Evolutionary conservation across 805 yeast genomes (phyloP), one percentile per base, ranked within the genome.

Genomic region (Zygoascus flipseniorum): DNA sequence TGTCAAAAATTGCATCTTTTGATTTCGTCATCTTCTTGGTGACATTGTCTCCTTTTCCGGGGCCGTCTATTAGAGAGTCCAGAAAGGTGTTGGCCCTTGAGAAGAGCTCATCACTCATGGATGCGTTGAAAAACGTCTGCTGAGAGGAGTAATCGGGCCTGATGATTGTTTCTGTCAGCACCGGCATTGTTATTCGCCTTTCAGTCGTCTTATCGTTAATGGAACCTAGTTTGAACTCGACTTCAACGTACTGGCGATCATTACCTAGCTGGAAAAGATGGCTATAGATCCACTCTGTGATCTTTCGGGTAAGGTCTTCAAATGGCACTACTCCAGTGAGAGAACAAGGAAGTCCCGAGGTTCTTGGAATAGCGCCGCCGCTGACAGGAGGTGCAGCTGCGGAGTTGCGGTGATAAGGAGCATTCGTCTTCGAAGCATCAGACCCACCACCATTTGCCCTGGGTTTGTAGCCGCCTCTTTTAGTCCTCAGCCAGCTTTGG

Each of bases 201-300:
- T 62, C 62, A 13, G 60, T 60, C 18, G 55, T 31, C 56, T 60
- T 60, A 44, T 60, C 68, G 47, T 59, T 53, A 18, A 70, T 60
- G 1, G 51, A 46, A 28, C 73, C 73, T 11, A 69, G 50, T 52
- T 69, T 69, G 59, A 68, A 60, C 58, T 69, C 73, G 42, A 87
- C 76, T 35, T 86, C 86, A 5, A 66, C 53, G 41, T 58, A 54
- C 14, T 55, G 41, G 6, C 65, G 59, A n/a, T 58, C 57, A 5
- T 59, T 59, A 2, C 51, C 59, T 48, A 69, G 52, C 37, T 58
- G 57, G 46, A 76, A 76, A 47, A 89, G 74, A 57, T 86, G 84
- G 18, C 95, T 89, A 74, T 85, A 89, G 8, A 90, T 76, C 97
- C 97, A 90, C 60, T 85, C 88, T 20, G 93, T 85, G 6, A 90